phyloP scores from a whole-genome alignment of 306 rosid genomes.

The Carpinus viminea region DNA sequence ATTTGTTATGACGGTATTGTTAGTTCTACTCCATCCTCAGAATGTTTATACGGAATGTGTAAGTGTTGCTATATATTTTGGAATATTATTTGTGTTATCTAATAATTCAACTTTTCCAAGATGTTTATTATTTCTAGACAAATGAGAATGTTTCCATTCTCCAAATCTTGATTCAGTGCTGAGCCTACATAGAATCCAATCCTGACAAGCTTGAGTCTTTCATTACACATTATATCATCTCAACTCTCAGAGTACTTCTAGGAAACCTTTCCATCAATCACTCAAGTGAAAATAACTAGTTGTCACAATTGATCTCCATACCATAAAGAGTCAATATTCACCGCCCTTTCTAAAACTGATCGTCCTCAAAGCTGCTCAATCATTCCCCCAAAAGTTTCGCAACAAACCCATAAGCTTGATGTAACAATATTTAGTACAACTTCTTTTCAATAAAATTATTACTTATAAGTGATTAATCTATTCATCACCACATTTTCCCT shows the following conservation, averaged over 20 bases:
- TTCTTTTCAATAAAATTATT: not conserved
- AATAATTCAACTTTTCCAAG: not conserved
- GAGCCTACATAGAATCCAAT: not conserved
- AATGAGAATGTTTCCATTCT: not conserved
- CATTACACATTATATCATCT: too few species aligned
- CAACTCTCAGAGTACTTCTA: too few species aligned
- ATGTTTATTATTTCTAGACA: not conserved
- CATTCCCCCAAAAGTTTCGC: not conserved
- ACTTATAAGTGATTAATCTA: not conserved
- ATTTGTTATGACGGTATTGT: too few species aligned
- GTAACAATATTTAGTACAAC: not conserved
- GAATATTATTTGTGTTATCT: not conserved
- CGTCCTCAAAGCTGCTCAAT: not conserved
- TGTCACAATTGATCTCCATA: not conserved
- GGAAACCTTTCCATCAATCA: not conserved
- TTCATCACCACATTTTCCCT: not conserved
- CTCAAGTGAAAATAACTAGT: not conserved
- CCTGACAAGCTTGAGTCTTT: too few species aligned
- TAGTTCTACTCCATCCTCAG: too few species aligned
- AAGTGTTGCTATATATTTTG: not conserved
- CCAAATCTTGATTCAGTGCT: not conserved
- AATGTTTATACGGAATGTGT: too few species aligned
- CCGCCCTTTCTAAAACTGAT: not conserved
- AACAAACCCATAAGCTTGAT: not conserved
- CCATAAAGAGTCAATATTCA: not conserved